Base-by-base conservation (phyloP, 2,329 filamentous ascomycete species). In the Tolypocladium inflatum region DNA sequence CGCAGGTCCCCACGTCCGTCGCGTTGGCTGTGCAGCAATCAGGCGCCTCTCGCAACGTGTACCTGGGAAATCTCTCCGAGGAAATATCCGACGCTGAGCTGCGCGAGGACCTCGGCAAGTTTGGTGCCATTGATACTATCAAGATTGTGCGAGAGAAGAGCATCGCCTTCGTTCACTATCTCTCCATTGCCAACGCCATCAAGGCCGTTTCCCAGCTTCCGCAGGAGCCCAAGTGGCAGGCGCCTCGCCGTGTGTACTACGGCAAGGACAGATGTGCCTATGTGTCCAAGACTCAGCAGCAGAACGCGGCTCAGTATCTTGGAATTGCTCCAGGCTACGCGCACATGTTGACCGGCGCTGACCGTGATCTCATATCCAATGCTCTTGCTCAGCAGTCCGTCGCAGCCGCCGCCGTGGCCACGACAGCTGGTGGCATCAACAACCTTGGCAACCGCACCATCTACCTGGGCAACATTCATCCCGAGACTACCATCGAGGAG, bases 211-310 rank as follows among this genome's bases (percentile, higher is more conserved):
- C 91, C 15, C 93, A 97, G 74, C 85, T 99, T 60, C 94, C 94
- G 13, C 93, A 97, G 73, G 94, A 99, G 74, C 80, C 89, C 42
- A 97, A 96, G 76, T 99, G 94, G 94, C 92, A 97, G 73, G 84
- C 91, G 10, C 94, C 94, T 56, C 89, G 91, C 64, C 89, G 94
- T 56, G 94, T 99, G 13, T 97, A 96, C 81, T 99, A 99, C 68
- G 94, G 94, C 74, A 99, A 99, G 79, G 94, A 99, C 72, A 86
- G 94, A 61, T 99, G 94, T 69, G 94, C 94, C 21, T 99, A 99
- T 68, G 93, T 99, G 56, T 99, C 94, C 60, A 99, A 99, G 83
- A 99, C 94, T 0, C 94, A 99, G 76, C 94, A 99, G 78, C 94
- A 99, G 76, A 99, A 99, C 68, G 94, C 94, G 9, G 94, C 94